Evolutionary conservation across 768 basidiomycete genomes (phyloP).

Genomic region (Inosperma sp.): DNA sequence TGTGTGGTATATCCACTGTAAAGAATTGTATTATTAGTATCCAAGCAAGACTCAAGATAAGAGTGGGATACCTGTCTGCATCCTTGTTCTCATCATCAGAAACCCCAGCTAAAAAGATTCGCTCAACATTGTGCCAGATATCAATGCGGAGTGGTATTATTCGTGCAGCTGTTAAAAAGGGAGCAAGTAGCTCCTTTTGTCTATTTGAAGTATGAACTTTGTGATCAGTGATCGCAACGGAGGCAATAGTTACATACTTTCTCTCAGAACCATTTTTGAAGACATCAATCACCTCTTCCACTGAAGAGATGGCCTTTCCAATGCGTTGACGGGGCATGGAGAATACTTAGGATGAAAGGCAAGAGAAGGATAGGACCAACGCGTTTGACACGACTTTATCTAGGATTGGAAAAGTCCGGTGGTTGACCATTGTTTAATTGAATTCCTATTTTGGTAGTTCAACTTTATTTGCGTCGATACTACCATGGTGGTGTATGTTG

Average conservation of each 20-base stretch:
- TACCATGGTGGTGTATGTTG: background rate
- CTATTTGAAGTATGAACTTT: background rate
- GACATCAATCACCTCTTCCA: background rate
- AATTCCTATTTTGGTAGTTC: too few species aligned
- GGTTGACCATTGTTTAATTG: too few species aligned
- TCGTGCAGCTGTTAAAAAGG: conserved; percentile 3
- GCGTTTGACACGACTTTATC: too few species aligned
- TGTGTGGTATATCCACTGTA: background rate
- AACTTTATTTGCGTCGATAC: too few species aligned
- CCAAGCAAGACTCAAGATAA: background rate
- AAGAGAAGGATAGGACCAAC: too few species aligned
- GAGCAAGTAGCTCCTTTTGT: conserved; percentile 6
- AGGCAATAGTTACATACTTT: background rate
- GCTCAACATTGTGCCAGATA: conserved; percentile 4
- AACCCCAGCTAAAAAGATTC: conserved; percentile 2
- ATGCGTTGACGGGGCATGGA: background rate
- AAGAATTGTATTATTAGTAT: background rate
- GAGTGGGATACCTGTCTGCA: background rate
- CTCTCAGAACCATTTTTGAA: conserved; percentile 1
- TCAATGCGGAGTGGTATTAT: conserved; percentile 3
- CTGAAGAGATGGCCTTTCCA: background rate
- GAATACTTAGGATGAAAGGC: background rate
- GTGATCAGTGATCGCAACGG: conserved; percentile 2
- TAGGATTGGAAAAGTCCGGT: too few species aligned
- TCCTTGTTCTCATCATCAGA: background rate